A percentile compares a stretch with the other conserved stretches of the same genome.
Evolutionary conservation across 2,329 filamentous ascomycete genomes (phyloP).

Genomic region (Aspergillus pseudonomiae): DNA sequence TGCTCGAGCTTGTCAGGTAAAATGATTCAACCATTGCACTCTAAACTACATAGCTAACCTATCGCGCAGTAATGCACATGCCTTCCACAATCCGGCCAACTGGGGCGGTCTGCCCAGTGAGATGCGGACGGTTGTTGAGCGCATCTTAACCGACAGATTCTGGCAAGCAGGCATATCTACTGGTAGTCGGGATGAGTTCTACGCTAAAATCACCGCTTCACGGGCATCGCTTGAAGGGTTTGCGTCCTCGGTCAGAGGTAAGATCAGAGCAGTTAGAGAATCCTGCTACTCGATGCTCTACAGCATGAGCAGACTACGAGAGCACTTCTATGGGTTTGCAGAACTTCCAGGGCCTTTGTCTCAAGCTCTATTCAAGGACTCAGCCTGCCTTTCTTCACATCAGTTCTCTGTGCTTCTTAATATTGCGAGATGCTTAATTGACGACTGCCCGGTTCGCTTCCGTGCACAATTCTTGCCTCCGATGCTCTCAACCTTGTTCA

Average conservation of each 20-base stretch:
- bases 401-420: slow-evolving; percentile 94
- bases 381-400: slow-evolving; percentile 81
- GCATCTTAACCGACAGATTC: slow-evolving; percentile 90
- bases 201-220: slow-evolving; percentile 84
- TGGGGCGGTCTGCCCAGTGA: slow-evolving; percentile 78
- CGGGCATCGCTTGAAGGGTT: slow-evolving; percentile 90
- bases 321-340: slow-evolving; percentile 86
- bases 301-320: slow-evolving; percentile 84
- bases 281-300: slow-evolving; percentile 93
- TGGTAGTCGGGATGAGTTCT: slow-evolving; percentile 96
- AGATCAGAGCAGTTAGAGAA: slow-evolving; percentile 86
- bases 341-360: slow-evolving; percentile 83
- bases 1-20: slow-evolving; percentile 79
- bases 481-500: slow-evolving; percentile 78
- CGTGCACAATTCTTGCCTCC: slow-evolving; percentile 81
- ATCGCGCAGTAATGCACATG: slow-evolving; percentile 73
- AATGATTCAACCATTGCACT: slow-evolving; percentile 16
- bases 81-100: slow-evolving; percentile 82
- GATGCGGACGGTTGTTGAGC: slow-evolving; percentile 74
- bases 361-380: slow-evolving; percentile 80
- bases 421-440: slow-evolving; percentile 82
- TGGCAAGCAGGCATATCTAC: slow-evolving; percentile 98
- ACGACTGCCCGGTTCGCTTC: slow-evolving; percentile 82
- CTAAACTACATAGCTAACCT: slow-evolving; percentile 15
- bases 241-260: slow-evolving; percentile 87